These are phyloP conservation scores for Anthracocystis setariae DNA, from an alignment of 1,284 basidiomycete genomes.

Conservation along the genomic window DNA sequence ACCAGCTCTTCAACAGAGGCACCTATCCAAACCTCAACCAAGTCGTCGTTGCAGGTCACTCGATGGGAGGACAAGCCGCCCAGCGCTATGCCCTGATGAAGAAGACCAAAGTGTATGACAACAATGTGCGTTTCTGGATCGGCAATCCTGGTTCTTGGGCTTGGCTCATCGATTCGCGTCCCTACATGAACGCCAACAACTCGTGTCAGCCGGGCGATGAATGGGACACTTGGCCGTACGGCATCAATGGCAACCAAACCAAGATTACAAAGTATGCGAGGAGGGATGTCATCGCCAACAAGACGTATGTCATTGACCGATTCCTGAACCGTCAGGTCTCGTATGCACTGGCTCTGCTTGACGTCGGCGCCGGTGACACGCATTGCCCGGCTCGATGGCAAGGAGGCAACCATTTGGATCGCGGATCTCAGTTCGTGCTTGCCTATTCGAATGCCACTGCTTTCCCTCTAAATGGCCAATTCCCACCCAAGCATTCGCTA, in stretches of 20 bases:
- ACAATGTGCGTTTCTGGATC: conserved; percentile 59
- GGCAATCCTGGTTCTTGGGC: conserved; percentile 58
- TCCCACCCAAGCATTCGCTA: conserved; percentile 49
- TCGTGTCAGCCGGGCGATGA: conserved; percentile 30
- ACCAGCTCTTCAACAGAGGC: conserved; percentile 46
- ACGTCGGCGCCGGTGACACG: conserved; percentile 45
- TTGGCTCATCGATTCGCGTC: conserved; percentile 56
- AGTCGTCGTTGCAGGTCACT: conserved; percentile 62
- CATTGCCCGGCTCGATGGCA: conserved; percentile 55
- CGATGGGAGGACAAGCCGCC: conserved; percentile 58
- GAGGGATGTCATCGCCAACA: conserved; percentile 35
- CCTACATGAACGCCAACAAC: conserved; percentile 32
- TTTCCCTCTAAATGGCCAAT: conserved; percentile 32
- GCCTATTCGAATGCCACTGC: conserved; percentile 43
- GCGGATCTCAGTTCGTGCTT: conserved; percentile 40
- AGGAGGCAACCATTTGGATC: conserved; percentile 60
- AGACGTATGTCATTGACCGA: conserved; percentile 47
- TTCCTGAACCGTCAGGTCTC: conserved; percentile 46
- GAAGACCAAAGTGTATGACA: conserved; percentile 44
- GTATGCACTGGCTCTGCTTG: conserved; percentile 55
- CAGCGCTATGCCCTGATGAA: conserved; percentile 58
- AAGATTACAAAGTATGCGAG: conserved; percentile 35
- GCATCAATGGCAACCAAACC: conserved; percentile 54
- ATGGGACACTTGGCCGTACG: conserved; percentile 63
- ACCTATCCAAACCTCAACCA: conserved; percentile 59